phyloP scores from a whole-genome alignment of 176 grass and related monocot genomes.

The Juncus inflexus region DNA sequence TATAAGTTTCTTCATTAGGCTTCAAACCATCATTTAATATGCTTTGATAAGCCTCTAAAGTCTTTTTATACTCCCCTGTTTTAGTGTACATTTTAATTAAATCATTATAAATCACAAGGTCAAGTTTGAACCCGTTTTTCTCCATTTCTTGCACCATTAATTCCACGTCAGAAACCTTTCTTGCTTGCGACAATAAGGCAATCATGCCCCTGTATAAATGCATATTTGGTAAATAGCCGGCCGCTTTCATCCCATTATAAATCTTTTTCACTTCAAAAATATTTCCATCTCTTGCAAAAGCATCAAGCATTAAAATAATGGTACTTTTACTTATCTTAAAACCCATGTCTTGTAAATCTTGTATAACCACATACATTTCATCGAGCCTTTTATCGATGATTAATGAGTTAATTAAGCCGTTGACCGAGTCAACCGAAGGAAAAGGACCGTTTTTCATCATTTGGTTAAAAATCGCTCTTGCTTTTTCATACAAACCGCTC shows the following conservation, averaged over 20 bases:
- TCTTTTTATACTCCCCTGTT: conserved; percentile 62
- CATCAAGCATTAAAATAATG: conserved; percentile 79
- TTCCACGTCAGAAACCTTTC: conserved; percentile 71
- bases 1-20: conserved; percentile 82
- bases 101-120: conserved; percentile 56
- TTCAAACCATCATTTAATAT: conserved; percentile 59
- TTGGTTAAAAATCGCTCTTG: conserved; percentile 70
- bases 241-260: conserved; percentile 97
- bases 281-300: conserved; percentile 69
- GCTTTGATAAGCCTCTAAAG: conserved; percentile 57
- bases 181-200: conserved; percentile 61
- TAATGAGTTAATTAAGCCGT: conserved; percentile 82
- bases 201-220: conserved; percentile 75
- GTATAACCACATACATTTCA: conserved; percentile 78
- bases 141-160: conserved; percentile 81
- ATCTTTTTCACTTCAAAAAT: conserved; percentile 97
- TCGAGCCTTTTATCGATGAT: conserved; percentile 73
- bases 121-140: conserved; percentile 62
- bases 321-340: conserved; percentile 96
- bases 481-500: conserved; percentile 79
- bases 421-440: conserved; percentile 78
- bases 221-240: conserved; percentile 82
- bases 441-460: conserved; percentile 79
- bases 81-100: conserved; percentile 82
- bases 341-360: conserved; percentile 86